Base-by-base conservation (phyloP, 164 flowering plant species). In the Sextonia rubra region DNA sequence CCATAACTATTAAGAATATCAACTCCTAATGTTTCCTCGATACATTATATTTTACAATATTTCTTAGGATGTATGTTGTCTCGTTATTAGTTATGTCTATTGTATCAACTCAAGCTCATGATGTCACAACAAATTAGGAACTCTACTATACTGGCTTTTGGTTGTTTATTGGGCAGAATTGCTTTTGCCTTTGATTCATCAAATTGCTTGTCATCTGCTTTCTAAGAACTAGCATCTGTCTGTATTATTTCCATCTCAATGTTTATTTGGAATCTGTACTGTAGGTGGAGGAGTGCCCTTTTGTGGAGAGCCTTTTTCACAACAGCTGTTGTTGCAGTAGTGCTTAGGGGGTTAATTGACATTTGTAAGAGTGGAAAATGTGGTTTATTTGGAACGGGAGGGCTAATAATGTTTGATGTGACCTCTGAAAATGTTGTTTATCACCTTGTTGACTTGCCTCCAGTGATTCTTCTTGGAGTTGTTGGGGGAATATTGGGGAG, bases 261-360 rank as follows among this genome's bases (percentile, higher is more conserved):
- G 60, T 37, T 72, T 49, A 64, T 69, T 47, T 22, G 62, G 9
- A 6, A 23, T 66, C 73, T 68, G 58, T 73, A 71, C 15, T 83
- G 77, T 80, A 94, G 97, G 98, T 92, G 98, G 97, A 85, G 92
- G 79, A 87, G 97, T 85, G 90, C 97, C 48, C 97, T 94, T 77
- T 74, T 94, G 7, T 94, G 97, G 97, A 83, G 95, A 85, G 75
- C 90, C 58, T 94, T 92, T 82, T 94, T 91, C 78, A 83, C 92
- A 58, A 85, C 97, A 17, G 93, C 96, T 27, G 78, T 90, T 32
- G 95, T 91, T 74, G 99, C 99, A 22, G 81, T 94, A 26, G 74
- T 91, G 47, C 91, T 94, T 62, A 86, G 93, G 60, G 90, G 82
- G 74, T 72, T 92, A 23, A 89, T 91, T 76, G 95, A 90, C 61